A percentile compares a stretch with the other conserved stretches of the same genome.
Conservation (phyloP, 2,329 filamentous ascomycete species). For the Xylariaceae sp. region DNA sequence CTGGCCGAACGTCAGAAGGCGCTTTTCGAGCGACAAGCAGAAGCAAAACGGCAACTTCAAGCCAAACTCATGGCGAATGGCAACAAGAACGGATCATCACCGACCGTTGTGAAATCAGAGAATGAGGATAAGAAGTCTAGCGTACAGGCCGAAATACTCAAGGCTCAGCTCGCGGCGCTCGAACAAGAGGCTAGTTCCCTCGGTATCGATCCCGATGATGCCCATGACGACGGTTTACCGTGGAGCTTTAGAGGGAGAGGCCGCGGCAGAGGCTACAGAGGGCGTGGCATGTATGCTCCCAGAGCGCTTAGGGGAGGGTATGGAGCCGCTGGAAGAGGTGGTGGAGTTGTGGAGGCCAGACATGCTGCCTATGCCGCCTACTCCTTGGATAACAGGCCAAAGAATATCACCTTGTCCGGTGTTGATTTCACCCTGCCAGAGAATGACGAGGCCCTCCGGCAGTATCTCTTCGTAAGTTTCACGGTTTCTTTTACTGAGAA, state of each 20-base stretch:
- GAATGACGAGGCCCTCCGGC: constrained; percentile 64
- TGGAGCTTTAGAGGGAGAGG: constrained; percentile 37
- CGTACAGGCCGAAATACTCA: constrained; percentile 58
- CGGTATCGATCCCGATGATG: constrained; percentile 57
- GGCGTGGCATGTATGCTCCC: constrained; percentile 34
- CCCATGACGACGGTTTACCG: constrained; percentile 38
- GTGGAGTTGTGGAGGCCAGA: constrained; percentile 33
- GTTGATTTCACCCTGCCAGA: constrained; percentile 57
- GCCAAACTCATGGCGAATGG: constrained; percentile 56
- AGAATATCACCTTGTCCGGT: constrained; percentile 58
- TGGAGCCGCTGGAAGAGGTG: constrained; percentile 42
- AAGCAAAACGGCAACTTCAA: constrained; percentile 57
- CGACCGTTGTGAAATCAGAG: constrained; percentile 21
- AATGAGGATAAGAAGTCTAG: constrained; percentile 29
- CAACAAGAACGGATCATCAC: constrained; percentile 23
- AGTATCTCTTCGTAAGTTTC: constrained; percentile 61
- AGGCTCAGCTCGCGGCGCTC: constrained; percentile 65
- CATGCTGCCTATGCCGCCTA: constrained; percentile 54
- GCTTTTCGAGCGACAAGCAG: constrained; percentile 56
- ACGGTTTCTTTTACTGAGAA: constrained; percentile 9
- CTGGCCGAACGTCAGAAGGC: constrained; percentile 60
- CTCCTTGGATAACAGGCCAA: constrained; percentile 71
- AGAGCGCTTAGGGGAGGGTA: constrained; percentile 39
- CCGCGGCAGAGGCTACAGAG: constrained; percentile 36
- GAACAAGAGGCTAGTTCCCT: constrained; percentile 67